Base-by-base conservation (phyloP, 1,284 basidiomycete genomes). In the Cryptococcus sp. region DNA sequence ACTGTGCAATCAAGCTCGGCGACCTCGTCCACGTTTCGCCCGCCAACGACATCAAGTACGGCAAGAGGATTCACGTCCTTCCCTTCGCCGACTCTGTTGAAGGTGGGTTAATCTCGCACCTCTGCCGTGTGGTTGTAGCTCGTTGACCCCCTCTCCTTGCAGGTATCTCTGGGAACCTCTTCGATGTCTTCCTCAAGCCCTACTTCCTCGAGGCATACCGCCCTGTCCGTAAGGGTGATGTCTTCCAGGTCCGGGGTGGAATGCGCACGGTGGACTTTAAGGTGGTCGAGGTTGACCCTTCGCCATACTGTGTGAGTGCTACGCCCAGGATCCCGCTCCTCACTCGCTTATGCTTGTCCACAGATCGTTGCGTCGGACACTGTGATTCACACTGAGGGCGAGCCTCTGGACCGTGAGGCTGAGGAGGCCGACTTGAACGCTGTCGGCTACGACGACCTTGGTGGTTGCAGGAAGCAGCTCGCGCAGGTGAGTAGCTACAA, bases 181-280 rank as follows among this genome's bases (percentile, higher is more conserved):
- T 98, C 70, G 96, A 99, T 72, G 94, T 98, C 48, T 98, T 95
- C 80, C 86, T 99, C 64, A 97, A 84, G 82, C 96, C 95, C 0
- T 99, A 99, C 79, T 99, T 99, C 87, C 85, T 98, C n/a, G 96
- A 98, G 79, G 87, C 73, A 4, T 76, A 76, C 56, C 68, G 73
- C 48, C 73, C 73, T 5, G 71, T 76, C 28, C 64, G 73, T 50
- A 76, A 76, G 57, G 73, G 72, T 53, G 96, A 98, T 77, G 97
- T 95, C 12, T 99, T 99, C 87, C 88, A 97, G 55, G 94, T 98
- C 61, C 89, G 95, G 64, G 96, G 95, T 69, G 95, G 92, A 59
- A 94, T 94, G 89, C 82, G 93, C 65, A 93, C 92, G 50, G 96
- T 98, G 45, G 96, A 99, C 79, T 99, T 98, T 84, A 98, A 99